phyloP scores from a whole-genome alignment of 495 filamentous ascomycete species.

The Lophiostoma macrostomum region DNA sequence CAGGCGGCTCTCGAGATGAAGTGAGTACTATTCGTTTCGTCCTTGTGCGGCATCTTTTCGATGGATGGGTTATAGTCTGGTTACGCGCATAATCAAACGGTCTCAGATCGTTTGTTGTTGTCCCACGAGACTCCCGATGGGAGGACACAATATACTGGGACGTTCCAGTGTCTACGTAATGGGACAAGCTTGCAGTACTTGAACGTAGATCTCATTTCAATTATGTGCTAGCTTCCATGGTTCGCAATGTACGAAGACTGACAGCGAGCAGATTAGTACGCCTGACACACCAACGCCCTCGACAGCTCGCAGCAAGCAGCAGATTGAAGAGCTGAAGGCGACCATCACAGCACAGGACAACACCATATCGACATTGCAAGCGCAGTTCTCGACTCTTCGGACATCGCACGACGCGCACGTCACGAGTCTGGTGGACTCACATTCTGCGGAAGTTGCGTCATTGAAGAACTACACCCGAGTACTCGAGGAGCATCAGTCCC shows the following conservation, averaged over 20 bases:
- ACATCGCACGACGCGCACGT: slow-evolving; percentile 39
- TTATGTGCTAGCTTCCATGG: no score
- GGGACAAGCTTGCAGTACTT: no score
- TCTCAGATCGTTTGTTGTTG: slow-evolving; percentile 11
- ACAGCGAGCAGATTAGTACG: slow-evolving; percentile 8
- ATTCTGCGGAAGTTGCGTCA: slow-evolving; percentile 36
- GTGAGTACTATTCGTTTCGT: slow-evolving; percentile 17
- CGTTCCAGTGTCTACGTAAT: no score
- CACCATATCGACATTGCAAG: slow-evolving; percentile 28
- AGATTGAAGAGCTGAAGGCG: slow-evolving; percentile 29
- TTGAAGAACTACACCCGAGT: slow-evolving; percentile 34
- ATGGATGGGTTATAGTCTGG: background rate
- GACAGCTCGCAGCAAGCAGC: slow-evolving; percentile 7
- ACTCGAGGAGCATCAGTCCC: slow-evolving; percentile 34
- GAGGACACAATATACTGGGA: slow-evolving; percentile 2
- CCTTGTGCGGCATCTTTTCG: background rate
- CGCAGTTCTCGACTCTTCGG: slow-evolving; percentile 33
- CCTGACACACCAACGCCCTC: slow-evolving; percentile 16
- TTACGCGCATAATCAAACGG: slow-evolving; percentile 12
- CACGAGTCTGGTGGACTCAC: slow-evolving; percentile 32
- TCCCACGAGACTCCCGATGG: slow-evolving; percentile 5
- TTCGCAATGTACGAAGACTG: slow-evolving; percentile 1
- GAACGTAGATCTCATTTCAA: no score
- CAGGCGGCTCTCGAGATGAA: slow-evolving; percentile 21
- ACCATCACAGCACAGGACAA: slow-evolving; percentile 28